phyloP scores from a whole-genome alignment of 23 red algal genomes.

The Agarophyton chilense region DNA sequence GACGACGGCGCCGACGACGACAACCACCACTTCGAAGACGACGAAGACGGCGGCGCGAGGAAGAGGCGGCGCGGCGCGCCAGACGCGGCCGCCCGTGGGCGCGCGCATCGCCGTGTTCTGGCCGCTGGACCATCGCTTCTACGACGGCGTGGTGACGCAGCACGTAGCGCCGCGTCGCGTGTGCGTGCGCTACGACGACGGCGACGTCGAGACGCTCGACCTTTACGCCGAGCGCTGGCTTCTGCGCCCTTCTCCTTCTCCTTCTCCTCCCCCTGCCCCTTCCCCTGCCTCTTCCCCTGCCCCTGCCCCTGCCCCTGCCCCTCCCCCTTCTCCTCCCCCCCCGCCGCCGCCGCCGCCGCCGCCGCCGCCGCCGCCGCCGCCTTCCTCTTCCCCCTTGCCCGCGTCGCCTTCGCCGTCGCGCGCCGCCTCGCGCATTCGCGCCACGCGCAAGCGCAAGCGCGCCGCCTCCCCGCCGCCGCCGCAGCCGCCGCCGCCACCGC shows the following conservation, averaged over 20 bases:
- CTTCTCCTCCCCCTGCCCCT: too few species aligned
- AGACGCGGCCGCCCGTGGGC: background rate
- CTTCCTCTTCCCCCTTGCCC: too few species aligned
- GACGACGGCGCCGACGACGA: too few species aligned
- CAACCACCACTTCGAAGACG: background rate
- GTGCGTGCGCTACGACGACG: slow-evolving; percentile 14
- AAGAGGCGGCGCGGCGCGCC: too few species aligned
- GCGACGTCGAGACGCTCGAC: background rate
- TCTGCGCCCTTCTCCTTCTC: too few species aligned
- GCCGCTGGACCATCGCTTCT: slow-evolving; percentile 12
- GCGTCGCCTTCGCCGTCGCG: background rate
- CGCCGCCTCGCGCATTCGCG: background rate
- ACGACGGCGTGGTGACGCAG: background rate
- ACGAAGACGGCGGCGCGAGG: too few species aligned
- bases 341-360: background rate
- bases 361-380: background rate
- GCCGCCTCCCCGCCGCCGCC: background rate
- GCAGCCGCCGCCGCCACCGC: background rate
- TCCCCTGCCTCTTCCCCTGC: background rate
- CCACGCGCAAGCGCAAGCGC: background rate
- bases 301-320: background rate
- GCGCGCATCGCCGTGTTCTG: slow-evolving; percentile 10
- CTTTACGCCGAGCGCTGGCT: background rate
- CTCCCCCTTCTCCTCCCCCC: too few species aligned
- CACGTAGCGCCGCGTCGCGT: background rate